Conservation (phyloP, 176 grass and related monocot species). For the Neostapfia colusana region DNA sequence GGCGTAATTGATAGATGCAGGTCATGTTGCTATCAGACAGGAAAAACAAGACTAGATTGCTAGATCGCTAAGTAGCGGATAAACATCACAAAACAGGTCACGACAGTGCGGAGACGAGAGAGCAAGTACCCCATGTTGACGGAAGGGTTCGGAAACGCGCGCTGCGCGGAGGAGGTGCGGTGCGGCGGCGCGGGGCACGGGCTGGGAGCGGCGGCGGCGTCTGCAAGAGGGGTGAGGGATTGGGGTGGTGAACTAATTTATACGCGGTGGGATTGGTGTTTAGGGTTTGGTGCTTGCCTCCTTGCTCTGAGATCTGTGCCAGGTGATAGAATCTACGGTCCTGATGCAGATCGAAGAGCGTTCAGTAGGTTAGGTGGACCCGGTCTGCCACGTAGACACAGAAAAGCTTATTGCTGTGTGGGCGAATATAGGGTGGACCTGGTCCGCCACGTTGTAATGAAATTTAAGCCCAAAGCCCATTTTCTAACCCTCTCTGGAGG, state of each 20-base stretch:
- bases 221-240: neutral
- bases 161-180: constrained; percentile 17
- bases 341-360: neutral
- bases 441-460: neutral
- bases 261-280: neutral
- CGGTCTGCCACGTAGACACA: constrained; percentile 5
- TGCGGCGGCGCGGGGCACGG: neutral
- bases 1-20: neutral
- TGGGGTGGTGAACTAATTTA: neutral
- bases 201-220: constrained; percentile 45
- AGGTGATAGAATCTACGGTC: constrained; percentile 11
- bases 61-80: constrained; percentile 15
- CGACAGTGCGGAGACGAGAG: neutral
- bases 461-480: neutral
- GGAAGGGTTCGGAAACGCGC: constrained; percentile 16
- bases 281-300: constrained; percentile 39
- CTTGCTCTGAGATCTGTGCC: constrained; percentile 32
- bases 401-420: neutral
- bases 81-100: neutral
- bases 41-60: neutral
- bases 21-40: neutral
- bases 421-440: neutral
- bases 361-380: neutral
- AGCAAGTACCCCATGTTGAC: constrained; percentile 49
- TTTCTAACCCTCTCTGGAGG: neutral